These are phyloP conservation scores for Suillus tomentosus DNA, from an alignment of 768 basidiomycete genomes.

Conservation along the genomic window DNA sequence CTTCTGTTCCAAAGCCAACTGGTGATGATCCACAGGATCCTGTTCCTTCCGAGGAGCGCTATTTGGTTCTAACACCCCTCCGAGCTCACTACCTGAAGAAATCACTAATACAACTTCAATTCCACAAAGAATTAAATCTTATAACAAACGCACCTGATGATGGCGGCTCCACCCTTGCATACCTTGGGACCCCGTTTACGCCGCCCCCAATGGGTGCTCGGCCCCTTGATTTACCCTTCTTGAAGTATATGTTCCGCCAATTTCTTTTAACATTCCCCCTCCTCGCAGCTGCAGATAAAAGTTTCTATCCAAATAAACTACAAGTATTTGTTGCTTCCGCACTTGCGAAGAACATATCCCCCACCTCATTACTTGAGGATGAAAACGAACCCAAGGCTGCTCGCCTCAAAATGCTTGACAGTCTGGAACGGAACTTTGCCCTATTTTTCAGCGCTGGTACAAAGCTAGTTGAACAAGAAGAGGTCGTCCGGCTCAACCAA, in stretches of 20 bases:
- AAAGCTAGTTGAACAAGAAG: constrained; percentile 82
- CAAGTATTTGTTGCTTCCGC: constrained; percentile 91
- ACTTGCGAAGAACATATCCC: constrained; percentile 75
- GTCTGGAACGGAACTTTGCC: constrained; percentile 82
- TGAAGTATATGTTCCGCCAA: constrained; percentile 88
- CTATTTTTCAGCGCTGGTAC: constrained; percentile 82
- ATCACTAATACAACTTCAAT: constrained; percentile 84
- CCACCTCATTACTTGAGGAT: constrained; percentile 61
- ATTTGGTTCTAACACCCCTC: constrained; percentile 68
- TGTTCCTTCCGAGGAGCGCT: constrained; percentile 2
- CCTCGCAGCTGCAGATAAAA: constrained; percentile 82
- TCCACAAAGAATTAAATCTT: constrained; percentile 73
- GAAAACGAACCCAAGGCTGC: constrained; percentile 51
- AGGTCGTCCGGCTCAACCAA: constrained; percentile 89
- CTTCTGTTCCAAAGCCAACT: constrained; percentile 2
- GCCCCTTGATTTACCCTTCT: constrained; percentile 77
- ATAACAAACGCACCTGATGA: constrained; percentile 51
- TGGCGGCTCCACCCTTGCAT: constrained; percentile 69
- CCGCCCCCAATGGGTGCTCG: constrained; percentile 62
- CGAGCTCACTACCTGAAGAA: constrained; percentile 99
- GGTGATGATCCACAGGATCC: not conserved
- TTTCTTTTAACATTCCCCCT: constrained; percentile 96
- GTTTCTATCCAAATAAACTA: constrained; percentile 93
- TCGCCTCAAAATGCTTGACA: constrained; percentile 68
- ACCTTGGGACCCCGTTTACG: constrained; percentile 87